Evolutionary conservation across 108 stramenopile species (phyloP), one percentile per base, ranked within the genome.

Genomic region (Skeletonema tropicum): DNA sequence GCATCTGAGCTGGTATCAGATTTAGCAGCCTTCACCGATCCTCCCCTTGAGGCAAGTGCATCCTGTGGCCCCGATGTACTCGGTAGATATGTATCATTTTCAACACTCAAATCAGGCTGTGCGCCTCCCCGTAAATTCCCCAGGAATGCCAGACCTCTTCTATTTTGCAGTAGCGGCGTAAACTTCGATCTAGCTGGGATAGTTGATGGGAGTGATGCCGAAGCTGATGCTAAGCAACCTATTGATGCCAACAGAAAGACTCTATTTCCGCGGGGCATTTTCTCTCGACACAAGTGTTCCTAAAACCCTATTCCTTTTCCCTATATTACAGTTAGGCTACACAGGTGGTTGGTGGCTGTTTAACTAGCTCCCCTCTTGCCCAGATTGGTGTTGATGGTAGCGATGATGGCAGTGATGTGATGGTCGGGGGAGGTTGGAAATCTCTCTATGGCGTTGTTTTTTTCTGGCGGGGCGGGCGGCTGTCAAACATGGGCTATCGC

Each of bases 171-270:
- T 62, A 60, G 46, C 75, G 67, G 68, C 14, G 66, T 66, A 33
- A 68, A 46, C 10, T 41, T 58, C 38, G 39, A 60, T 62, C 48
- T 32, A 48, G 60, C 61, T 12, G 66, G 26, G 2, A 21, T n/a
- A 26, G 46, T 29, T 29, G 39, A 64, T 58, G 76, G 71, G 13
- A 77, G 64, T 64, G 71, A 52, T 35, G 76, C 76, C 71, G 76
- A 65, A 21, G 63, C 76, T 29, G 30, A 30, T 6, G 63, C 64
- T 26, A 77, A 30, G 52, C 52, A 55, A 55, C 39, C 76, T 64
- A 66, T 73, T 48, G 75, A 68, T 63, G 67, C 48, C 45, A 67
- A 57, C 75, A 76, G 58, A 60, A 25, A 35, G 52, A 63, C 68
- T 68, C 67, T 68, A 12, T 55, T 42, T 68, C 52, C 68, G 31